phyloP scores from a whole-genome alignment of 148 eudicot genomes.

The Rhododendron vialii region DNA sequence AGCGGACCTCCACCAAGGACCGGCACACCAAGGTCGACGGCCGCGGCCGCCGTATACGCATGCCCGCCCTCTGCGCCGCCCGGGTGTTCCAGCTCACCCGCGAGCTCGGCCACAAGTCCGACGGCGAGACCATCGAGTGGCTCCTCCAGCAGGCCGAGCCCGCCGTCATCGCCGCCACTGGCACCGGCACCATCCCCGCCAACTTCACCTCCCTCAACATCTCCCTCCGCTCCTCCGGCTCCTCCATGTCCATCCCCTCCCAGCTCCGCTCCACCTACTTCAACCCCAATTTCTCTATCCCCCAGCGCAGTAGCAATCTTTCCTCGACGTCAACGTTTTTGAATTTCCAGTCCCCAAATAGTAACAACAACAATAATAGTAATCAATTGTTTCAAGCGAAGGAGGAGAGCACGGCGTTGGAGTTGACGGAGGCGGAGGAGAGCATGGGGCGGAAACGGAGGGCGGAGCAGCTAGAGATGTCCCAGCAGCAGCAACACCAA shows the following conservation, averaged over 20 bases:
- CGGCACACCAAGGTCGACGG: constrained; percentile 98
- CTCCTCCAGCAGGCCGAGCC: constrained; percentile 95
- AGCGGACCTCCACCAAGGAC: constrained; percentile 80
- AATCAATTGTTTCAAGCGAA: constrained; percentile 39
- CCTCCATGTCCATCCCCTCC: constrained; percentile 77
- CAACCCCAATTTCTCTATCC: constrained; percentile 55
- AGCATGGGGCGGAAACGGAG: constrained; percentile 24
- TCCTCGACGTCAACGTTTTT: constrained; percentile 35
- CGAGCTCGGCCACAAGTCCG: constrained; percentile 90
- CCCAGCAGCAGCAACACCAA: constrained; percentile 23
- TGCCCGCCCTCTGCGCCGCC: constrained; percentile 96
- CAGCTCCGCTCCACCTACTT: constrained; percentile 71
- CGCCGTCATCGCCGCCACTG: constrained; percentile 92
- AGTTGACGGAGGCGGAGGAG: constrained; percentile 42
- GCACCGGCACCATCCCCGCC: constrained; percentile 96
- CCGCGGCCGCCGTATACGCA: constrained; percentile 91
- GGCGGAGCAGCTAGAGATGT: constrained; percentile 24
- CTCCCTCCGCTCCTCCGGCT: constrained; percentile 83
- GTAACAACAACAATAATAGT: constrained; percentile 3
- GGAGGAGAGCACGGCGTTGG: constrained; percentile 35
- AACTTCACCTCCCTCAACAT: constrained; percentile 90
- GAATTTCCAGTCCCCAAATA: constrained; percentile 48
- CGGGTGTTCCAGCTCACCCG: constrained; percentile 93
- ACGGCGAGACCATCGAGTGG: constrained; percentile 97
- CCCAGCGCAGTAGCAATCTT: constrained; percentile 44